Evolutionary conservation across 148 eudicot species (phyloP), one percentile per base, ranked within the genome.

Genomic region (Heliosperma pusillum): DNA sequence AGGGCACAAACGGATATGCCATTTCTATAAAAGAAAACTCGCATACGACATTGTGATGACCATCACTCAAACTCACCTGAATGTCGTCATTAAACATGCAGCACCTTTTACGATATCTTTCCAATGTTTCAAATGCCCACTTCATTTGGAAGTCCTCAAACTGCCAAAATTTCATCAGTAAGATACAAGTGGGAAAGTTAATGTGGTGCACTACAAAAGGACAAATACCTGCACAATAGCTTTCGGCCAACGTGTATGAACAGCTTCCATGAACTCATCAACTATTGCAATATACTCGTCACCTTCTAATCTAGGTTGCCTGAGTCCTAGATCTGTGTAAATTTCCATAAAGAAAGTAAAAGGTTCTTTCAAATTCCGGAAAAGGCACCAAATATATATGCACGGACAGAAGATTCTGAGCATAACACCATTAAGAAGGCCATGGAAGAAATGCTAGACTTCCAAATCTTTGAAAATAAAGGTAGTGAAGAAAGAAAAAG

Each of bases 51-150:
- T 27, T 3, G 53, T 29, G 68, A 72, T 16, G 45, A 69, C 33
- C 22, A 69, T 69, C 55, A 62, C 68, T 17, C 56, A 73, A 61
- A 53, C 79, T 85, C 70, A 85, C 99, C 91, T 95, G 99, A 83
- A 95, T 84, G 81, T 95, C 99, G 81, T 95, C 99, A 86, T 95
- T 95, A 80, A 95, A 95, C 99, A 95, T 95, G 91, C 97, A 95
- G 76, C 88, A 89, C 85, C 76, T 88, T 77, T 78, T 83, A 71
- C 96, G 91, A 76, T 92, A 95, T 55, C 99, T 87, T 78, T 89
- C 83, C 76, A 95, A 87, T 66, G 99, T 92, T 84, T 92, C 93
- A 85, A 95, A 95, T 69, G 99, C 99, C 99, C 99, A 95, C 84
- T 95, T 92, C 92, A 92, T 88, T 88, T 95, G 99, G 66, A 95